Percentiles rank a stretch among this genome's conserved stretches.
Evolutionary conservation across 2,329 filamentous ascomycete genomes (phyloP).

Genomic region (Neopestalotiopsis sp.): DNA sequence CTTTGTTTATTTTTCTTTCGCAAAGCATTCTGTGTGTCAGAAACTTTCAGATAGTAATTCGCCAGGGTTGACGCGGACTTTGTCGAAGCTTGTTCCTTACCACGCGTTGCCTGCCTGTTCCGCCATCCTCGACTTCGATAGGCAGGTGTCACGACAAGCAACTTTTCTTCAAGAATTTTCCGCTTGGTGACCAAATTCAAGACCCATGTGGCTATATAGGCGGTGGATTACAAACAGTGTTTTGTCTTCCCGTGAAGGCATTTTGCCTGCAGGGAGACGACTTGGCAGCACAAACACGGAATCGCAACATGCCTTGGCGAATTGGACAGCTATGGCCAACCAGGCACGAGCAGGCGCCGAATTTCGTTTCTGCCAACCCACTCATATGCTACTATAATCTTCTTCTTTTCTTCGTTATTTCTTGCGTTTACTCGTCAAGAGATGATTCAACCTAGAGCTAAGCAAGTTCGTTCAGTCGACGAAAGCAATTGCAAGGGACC

Average conservation of each 20-base stretch:
- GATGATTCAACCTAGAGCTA: neutral
- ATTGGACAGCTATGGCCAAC: neutral
- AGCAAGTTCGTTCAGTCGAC: too few relatives aligned
- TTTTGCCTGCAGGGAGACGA: neutral
- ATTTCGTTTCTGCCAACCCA: neutral
- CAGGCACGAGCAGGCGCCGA: neutral
- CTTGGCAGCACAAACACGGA: neutral
- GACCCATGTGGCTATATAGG: neutral
- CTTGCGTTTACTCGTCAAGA: neutral
- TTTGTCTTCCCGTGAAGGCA: neutral
- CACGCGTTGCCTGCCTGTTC: conserved; percentile 5
- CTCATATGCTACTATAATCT: neutral
- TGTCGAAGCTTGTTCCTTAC: conserved; percentile 7
- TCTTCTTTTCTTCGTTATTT: neutral
- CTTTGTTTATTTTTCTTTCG: too few relatives aligned
- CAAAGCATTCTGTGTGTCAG: neutral
- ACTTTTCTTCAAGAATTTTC: conserved; percentile 1
- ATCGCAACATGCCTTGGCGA: neutral
- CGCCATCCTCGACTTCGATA: neutral
- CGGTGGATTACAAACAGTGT: neutral
- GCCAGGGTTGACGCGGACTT: neutral
- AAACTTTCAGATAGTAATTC: neutral
- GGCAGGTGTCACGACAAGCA: conserved; percentile 11
- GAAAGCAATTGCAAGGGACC: neutral
- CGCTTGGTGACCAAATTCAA: neutral